Conservation (phyloP, 108 stramenopile species). For the Heterococcus sp. region DNA sequence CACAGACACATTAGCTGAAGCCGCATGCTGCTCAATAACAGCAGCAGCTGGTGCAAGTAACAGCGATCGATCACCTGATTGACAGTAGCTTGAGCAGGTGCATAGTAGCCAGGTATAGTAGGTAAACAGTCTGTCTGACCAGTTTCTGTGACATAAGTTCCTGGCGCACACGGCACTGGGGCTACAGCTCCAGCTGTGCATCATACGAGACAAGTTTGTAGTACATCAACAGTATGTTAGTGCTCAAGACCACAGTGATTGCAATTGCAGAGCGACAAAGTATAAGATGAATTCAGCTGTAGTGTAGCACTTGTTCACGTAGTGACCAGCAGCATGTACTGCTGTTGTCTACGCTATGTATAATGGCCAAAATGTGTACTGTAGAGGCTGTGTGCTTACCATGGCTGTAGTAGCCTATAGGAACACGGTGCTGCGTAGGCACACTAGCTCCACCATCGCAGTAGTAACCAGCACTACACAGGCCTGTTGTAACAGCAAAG, state of each 20-base stretch:
- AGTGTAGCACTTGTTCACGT: neutral
- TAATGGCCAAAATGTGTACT: neutral
- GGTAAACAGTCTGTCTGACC: neutral
- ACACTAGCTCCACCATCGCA: constrained; percentile 37
- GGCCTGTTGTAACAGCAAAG: constrained; percentile 8
- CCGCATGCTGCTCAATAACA: neutral
- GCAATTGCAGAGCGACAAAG: neutral
- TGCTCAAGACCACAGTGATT: neutral
- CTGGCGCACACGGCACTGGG: constrained; percentile 10
- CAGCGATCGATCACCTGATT: neutral
- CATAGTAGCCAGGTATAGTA: neutral
- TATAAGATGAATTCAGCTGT: neutral
- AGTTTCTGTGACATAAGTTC: constrained; percentile 22
- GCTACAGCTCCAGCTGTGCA: neutral
- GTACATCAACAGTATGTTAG: neutral
- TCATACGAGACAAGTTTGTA: neutral
- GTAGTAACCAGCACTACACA: constrained; percentile 51
- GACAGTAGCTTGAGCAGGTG: neutral
- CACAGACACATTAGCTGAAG: neutral
- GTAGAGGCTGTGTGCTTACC: neutral
- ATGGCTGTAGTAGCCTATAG: constrained; percentile 31
- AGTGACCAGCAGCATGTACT: neutral
- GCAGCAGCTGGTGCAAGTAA: neutral
- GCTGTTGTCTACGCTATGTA: neutral
- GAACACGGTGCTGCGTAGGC: constrained; percentile 21